A percentile compares a stretch with the other conserved stretches of the same genome.
Conservation (phyloP, 1,284 basidiomycete species). For the Moniliella sp. region DNA sequence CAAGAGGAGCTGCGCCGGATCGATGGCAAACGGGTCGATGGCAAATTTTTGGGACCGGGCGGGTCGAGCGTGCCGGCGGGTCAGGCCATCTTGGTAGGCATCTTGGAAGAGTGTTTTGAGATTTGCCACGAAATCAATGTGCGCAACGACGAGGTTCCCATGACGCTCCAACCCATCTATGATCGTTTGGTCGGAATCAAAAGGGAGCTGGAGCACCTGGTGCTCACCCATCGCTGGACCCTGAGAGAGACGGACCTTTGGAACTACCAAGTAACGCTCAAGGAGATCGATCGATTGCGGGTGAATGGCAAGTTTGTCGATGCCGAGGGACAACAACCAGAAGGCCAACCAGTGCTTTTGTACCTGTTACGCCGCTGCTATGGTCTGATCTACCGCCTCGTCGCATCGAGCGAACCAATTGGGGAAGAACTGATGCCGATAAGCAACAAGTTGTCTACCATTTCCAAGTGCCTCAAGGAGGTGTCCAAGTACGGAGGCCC, state of each 20-base stretch:
- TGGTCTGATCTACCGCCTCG: conserved; percentile 74
- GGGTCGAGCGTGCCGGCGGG: conserved; percentile 66
- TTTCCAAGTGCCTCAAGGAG: conserved; percentile 70
- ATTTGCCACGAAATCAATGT: conserved; percentile 87
- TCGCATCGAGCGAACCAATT: conserved; percentile 96
- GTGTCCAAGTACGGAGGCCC: conserved; percentile 89
- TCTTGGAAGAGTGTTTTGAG: conserved; percentile 91
- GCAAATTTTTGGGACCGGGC: conserved; percentile 80
- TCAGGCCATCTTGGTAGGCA: conserved; percentile 47
- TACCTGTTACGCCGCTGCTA: conserved; percentile 85
- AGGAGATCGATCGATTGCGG: conserved; percentile 89
- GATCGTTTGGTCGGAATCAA: conserved; percentile 76
- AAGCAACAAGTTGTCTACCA: conserved; percentile 41
- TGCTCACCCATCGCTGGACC: conserved; percentile 88
- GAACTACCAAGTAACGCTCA: conserved; percentile 67
- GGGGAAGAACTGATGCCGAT: conserved; percentile 92
- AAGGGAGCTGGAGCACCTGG: conserved; percentile 63
- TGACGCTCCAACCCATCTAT: conserved; percentile 72
- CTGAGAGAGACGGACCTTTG: conserved; percentile 66
- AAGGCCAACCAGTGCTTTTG: conserved; percentile 62
- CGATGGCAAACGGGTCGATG: conserved; percentile 53
- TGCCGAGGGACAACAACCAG: conserved; percentile 66
- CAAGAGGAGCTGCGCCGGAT: conserved; percentile 84
- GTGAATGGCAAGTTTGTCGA: conserved; percentile 93
- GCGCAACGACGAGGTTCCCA: conserved; percentile 69